Evolutionary conservation across 208 protist species (phyloP).

Genomic region (Trypanosomatidae sp.): DNA sequence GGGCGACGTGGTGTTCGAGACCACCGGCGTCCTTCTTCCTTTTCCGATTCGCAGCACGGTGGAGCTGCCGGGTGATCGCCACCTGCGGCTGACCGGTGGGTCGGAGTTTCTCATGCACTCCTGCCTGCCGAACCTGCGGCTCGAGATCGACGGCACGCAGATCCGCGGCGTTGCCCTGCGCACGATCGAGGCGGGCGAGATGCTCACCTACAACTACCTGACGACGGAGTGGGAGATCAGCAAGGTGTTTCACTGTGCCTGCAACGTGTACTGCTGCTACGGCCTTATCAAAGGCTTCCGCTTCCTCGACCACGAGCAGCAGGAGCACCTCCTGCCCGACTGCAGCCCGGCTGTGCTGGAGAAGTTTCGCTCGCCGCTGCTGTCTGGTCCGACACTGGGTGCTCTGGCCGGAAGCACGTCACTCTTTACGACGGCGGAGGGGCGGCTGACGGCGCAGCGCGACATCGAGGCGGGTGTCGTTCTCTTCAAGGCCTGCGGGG

Average conservation of each 20-base stretch:
- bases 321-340: conserved; percentile 63
- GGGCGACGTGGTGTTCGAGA: conserved; percentile 55
- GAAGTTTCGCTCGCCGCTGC: conserved; percentile 50
- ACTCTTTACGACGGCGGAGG: conserved; percentile 37
- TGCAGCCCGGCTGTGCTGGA: conserved; percentile 66
- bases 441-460: conserved; percentile 49
- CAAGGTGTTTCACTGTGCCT: conserved; percentile 79
- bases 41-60: conserved; percentile 81
- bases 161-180: conserved; percentile 77
- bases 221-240: conserved; percentile 86
- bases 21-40: conserved; percentile 67
- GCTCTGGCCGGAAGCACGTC: conserved; percentile 27
- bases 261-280: conserved; percentile 82
- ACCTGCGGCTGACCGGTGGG: conserved; percentile 76
- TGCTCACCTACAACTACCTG: conserved; percentile 86
- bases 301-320: conserved; percentile 69
- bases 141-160: conserved; percentile 62
- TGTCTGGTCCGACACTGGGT: conserved; percentile 29
- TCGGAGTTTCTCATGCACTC: conserved; percentile 83
- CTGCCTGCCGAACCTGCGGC: conserved; percentile 79
- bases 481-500: conserved; percentile 32
- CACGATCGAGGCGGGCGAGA: conserved; percentile 67
- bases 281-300: conserved; percentile 79
- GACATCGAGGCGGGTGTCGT: conserved; percentile 61
- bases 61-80: conserved; percentile 62